Base-by-base conservation (phyloP, 805 yeast genomes). In the Suhomyces faveliae region DNA sequence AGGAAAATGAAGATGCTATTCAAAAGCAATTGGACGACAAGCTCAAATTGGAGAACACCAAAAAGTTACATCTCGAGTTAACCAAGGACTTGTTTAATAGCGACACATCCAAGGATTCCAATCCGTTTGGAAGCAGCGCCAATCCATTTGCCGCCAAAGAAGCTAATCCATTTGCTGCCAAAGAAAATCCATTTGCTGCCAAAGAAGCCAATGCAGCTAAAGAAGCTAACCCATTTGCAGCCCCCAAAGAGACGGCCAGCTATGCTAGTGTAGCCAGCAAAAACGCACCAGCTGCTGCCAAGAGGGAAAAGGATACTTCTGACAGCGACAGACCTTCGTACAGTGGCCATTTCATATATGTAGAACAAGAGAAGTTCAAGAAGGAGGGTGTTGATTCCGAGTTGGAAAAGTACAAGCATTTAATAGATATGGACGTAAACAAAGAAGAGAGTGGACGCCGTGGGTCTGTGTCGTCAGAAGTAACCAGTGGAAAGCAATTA, bases 281-380 rank as follows among this genome's bases (percentile, higher is more conserved):
- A 22, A 47, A 50, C 19, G 39, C 38, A 10, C 46, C 48, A 13
- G 40, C 29, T 9, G n/a, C 15, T 15, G 21, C 25, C 11, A 43
- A 23, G 25, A 17, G 45, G 33, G 22, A 50, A 27, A 52, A 47
- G 39, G 54, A 48, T 40, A 15, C 46, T 2, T 49, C 61, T 12
- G 33, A 43, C 12, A 43, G 42, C 8, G 57, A 64, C 19, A 57
- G 74, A 4, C 85, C 86, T 17, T 59, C 67, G 19, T 87, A 79
- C 54, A 84, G 85, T 4, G 91, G 90, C 3, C 83, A 64, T 59
- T 78, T 85, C 54, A 60, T 89, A 3, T 87, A 80, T 59, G 85
- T 89, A 4, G 96, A 88, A 40, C 76, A 76, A 44, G 97, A 91
- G 62, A 76, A 67, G 40, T 73, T 85, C 58, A 80, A 78, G 58